Evolutionary conservation across 345 rosid species (phyloP).

Genomic region (Salix koriyanagi): DNA sequence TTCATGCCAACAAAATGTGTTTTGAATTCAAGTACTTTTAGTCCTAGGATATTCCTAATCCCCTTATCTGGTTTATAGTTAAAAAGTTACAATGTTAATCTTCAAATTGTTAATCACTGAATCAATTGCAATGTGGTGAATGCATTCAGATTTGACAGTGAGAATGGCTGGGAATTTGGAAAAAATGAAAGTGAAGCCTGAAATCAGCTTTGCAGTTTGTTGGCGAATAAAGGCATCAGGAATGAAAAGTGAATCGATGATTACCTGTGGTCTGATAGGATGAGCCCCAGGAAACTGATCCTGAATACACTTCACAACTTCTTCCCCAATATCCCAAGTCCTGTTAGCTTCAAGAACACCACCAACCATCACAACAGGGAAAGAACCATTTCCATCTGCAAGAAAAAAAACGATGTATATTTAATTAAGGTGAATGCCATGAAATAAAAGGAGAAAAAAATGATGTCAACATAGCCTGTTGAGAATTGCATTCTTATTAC

Average conservation of each 20-base stretch:
- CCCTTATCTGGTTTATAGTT: not conserved
- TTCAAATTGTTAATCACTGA: not conserved
- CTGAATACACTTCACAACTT: conserved; percentile 44
- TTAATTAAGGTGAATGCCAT: not conserved
- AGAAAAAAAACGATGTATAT: not conserved
- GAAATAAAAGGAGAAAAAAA: not conserved
- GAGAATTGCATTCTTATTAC: not conserved
- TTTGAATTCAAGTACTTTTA: not conserved
- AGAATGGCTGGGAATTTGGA: too few relatives aligned
- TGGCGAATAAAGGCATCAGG: not conserved
- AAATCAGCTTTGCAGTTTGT: not conserved
- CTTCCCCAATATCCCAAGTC: conserved; percentile 67
- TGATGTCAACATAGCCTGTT: too few relatives aligned
- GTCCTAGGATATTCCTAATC: not conserved
- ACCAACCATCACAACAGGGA: conserved; percentile 76
- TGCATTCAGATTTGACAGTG: not conserved
- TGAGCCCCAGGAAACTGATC: conserved; percentile 44
- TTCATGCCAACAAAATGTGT: not conserved
- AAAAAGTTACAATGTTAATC: not conserved
- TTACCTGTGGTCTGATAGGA: conserved; percentile 62
- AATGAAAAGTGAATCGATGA: not conserved
- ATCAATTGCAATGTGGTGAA: not conserved
- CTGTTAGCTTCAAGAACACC: conserved; percentile 64
- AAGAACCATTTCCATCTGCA: conserved; percentile 55
- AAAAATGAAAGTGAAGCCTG: not conserved